Evolutionary conservation across 176 grass and related monocot species (phyloP).

Genomic region (Poa pratensis): DNA sequence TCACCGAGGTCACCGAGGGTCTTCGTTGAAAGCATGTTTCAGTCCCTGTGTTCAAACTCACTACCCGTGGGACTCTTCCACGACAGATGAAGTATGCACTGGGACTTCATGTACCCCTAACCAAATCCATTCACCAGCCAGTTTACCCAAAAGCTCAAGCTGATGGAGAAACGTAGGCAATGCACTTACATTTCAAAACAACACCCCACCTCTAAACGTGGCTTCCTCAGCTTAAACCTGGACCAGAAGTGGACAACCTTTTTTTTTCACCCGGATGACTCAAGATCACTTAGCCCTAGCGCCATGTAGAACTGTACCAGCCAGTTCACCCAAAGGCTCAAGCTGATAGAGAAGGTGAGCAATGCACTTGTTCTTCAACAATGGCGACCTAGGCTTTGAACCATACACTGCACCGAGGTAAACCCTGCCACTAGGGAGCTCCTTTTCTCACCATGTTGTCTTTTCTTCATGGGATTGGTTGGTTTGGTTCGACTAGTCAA

Average conservation of each 20-base stretch:
- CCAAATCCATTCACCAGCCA: no score
- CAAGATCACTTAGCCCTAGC: neutral
- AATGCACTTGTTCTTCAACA: neutral
- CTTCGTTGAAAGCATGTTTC: no score
- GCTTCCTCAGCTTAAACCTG: neutral
- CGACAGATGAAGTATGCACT: no score
- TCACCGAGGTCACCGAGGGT: no score
- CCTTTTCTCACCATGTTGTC: neutral
- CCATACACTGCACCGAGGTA: neutral
- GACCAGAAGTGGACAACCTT: no score
- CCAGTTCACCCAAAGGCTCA: no score
- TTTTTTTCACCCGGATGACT: neutral
- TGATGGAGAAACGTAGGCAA: neutral
- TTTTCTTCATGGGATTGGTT: neutral
- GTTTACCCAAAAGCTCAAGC: no score
- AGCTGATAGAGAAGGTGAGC: neutral
- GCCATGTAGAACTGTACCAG: neutral
- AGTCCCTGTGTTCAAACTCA: no score
- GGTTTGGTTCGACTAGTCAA: neutral
- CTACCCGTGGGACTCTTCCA: no score
- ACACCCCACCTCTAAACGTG: neutral
- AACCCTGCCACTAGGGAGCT: neutral
- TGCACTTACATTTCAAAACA: neutral
- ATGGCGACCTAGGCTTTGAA: neutral
- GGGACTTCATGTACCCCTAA: no score